Conservation (phyloP, 495 filamentous ascomycete species). For the Letharia lupina region DNA sequence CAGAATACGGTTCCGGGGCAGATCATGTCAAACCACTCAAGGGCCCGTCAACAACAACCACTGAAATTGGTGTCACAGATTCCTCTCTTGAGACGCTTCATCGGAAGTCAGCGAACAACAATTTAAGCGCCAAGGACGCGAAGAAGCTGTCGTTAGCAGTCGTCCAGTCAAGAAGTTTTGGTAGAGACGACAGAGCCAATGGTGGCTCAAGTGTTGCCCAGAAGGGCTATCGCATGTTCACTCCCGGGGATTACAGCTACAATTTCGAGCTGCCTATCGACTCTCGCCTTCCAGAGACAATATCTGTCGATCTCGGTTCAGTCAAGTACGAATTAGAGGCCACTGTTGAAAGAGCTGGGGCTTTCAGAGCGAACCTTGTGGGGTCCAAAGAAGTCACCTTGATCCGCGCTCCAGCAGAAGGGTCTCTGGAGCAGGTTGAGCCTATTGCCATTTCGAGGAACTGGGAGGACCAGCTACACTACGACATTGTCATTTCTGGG, state of each 20-base stretch:
- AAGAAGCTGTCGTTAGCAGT: conserved; percentile 70
- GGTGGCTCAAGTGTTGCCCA: conserved; percentile 56
- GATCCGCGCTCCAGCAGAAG: conserved; percentile 81
- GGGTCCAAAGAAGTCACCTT: conserved; percentile 78
- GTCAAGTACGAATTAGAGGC: conserved; percentile 89
- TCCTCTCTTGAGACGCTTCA: conserved; percentile 32
- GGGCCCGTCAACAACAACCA: conserved; percentile 39
- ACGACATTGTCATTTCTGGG: conserved; percentile 97
- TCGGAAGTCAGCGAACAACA: conserved; percentile 26
- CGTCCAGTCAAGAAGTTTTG: conserved; percentile 78
- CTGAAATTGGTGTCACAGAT: conserved; percentile 35
- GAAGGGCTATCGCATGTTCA: conserved; percentile 84
- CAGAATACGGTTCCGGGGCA: conserved; percentile 56
- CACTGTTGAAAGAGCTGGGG: conserved; percentile 77
- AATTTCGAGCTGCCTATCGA: conserved; percentile 93
- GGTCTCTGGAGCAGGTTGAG: conserved; percentile 87
- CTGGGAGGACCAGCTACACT: conserved; percentile 97
- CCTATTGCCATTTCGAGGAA: conserved; percentile 94
- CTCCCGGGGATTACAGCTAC: conserved; percentile 87
- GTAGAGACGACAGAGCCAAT: conserved; percentile 61
- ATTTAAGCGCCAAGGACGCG: conserved; percentile 40
- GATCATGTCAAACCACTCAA: conserved; percentile 48
- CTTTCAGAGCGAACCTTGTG: conserved; percentile 83
- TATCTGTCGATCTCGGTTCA: conserved; percentile 77
- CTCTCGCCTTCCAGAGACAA: conserved; percentile 84